Evolutionary conservation across 31 red algal genomes (phyloP).

Genomic region (Asparagopsis taxiformis): DNA sequence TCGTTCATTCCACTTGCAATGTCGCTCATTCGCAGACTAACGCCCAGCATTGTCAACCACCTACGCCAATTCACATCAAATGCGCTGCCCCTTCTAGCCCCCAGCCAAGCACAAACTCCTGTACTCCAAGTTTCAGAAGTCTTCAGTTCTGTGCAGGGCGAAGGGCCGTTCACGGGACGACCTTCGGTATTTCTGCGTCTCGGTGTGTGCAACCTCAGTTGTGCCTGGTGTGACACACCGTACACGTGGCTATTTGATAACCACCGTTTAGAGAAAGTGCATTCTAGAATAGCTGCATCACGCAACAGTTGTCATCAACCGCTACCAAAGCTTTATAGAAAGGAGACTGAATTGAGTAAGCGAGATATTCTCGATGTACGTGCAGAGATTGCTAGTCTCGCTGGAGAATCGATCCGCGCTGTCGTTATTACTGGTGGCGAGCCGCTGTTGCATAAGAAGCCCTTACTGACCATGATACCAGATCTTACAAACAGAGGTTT

Average conservation of each 20-base stretch:
- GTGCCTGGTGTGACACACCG: slow-evolving; percentile 96
- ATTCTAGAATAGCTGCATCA: slow-evolving; percentile 1
- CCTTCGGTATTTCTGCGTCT: slow-evolving; percentile 94
- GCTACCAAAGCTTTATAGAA: slow-evolving; percentile 23
- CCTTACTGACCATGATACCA: slow-evolving; percentile 38
- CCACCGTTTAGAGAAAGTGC: slow-evolving; percentile 24
- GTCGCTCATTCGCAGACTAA: no score
- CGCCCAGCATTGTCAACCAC: no score
- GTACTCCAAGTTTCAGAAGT: slow-evolving; percentile 94
- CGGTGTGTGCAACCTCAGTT: slow-evolving; percentile 91
- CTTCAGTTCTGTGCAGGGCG: slow-evolving; percentile 90
- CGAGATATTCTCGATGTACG: slow-evolving; percentile 35
- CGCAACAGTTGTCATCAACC: neutral
- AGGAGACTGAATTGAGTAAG: slow-evolving; percentile 41
- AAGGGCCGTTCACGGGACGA: slow-evolving; percentile 84
- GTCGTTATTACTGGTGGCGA: slow-evolving; percentile 94
- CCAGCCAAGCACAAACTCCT: no score
- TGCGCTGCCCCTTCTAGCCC: no score
- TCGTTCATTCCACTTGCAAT: no score
- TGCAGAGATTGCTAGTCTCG: slow-evolving; percentile 19
- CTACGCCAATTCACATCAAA: no score
- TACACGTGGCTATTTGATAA: slow-evolving; percentile 79
- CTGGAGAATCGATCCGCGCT: slow-evolving; percentile 34
- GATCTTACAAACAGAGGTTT: slow-evolving; percentile 47
- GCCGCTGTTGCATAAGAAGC: slow-evolving; percentile 84